Evolutionary conservation across 345 rosid species (phyloP), one percentile per base, ranked within the genome.

Genomic region (Brassica cretica): DNA sequence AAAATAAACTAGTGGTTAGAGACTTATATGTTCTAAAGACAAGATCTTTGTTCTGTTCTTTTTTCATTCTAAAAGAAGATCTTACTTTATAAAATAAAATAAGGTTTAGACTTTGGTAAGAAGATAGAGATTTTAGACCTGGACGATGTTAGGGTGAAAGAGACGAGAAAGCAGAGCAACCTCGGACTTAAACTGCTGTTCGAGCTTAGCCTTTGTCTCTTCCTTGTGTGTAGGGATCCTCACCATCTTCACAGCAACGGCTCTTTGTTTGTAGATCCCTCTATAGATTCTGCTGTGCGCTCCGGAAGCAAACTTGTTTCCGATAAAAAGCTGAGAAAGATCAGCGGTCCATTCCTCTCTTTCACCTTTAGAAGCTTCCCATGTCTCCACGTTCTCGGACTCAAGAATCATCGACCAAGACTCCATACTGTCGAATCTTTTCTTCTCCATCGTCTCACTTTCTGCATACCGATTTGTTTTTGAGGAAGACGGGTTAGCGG

Each of bases 301-400:
- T 0, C 99, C 99, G 0, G 98, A 95, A 12, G 99, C 99, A 37
- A 95, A 95, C 84, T 93, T 95, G 85, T 95, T 95, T 2, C 99
- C 99, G 14, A 95, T 95, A 60, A 95, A 95, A 29, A 95, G 75
- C 84, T 95, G 99, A 0, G 99, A 95, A 25, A 93, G 97, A 81
- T 95, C 99, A n/a, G 98, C 99, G 0, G 94, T 93, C 98, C 99
- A 95, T 67, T 95, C 99, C 37, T 92, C 98, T 80, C 87, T 87
- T 78, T 94, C 97, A 39, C 91, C 97, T 73, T 87, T 90, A 1
- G 98, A 83, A 0, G 84, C 90, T 76, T 95, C 98, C 99, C 98
- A 95, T 1, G 93, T 85, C 86, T 93, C 99, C 51, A 95, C 90
- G 82, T 91, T 95, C 77, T 95, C 99, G 0, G 99, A 95, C 37